Evolutionary conservation across 345 rosid species (phyloP), one percentile per base, ranked within the genome.

Genomic region (Boechera retrofracta): DNA sequence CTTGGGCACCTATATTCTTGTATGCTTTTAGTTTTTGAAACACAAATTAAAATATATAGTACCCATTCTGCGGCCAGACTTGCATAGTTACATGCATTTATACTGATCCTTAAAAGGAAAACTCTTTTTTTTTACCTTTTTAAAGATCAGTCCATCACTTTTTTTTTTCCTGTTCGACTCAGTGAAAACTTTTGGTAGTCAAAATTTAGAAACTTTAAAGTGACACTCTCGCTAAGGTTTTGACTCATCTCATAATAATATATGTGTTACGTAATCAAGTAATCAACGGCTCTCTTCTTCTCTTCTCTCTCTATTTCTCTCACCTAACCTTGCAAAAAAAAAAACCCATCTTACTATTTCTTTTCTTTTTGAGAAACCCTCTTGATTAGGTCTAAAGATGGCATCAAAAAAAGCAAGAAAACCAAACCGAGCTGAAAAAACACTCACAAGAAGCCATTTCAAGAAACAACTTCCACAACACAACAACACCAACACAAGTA

Each of bases 391-490:
- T 77, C 62, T 65, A 78, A 32, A 58, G 4, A 78, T 78, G 81
- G 64, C 81, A 65, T 78, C 81, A 7, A 78, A 72, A 28, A 78
- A 66, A 35, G 33, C 73, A 80, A 80, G 76, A 48, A 80, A 74
- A 69, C 51, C 79, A 70, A 75, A 65, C 35, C 72, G 61, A 47
- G 21, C 67, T 13, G 64, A 49, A 38, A 79, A 63, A 13, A 63
- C 55, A 63, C 24, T 39, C 24, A 62, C 16, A 39, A 75, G 62
- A 64, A 64, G 47, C 72, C 62, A 69, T 57, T 70, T 80, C 72
- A 80, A 80, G 79, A 80, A 80, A 80, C 72, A 64, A 56, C 49
- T 65, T 74, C 78, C 53, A 58, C 80, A 71, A 8, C 33, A 65
- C 55, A 72, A 57, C 31, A 71, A 15, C 56, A 72, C 54, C 71